Base-by-base conservation (phyloP, 371 early-diverging fungal genomes). In the Encephalitozoon intestinalis region DNA sequence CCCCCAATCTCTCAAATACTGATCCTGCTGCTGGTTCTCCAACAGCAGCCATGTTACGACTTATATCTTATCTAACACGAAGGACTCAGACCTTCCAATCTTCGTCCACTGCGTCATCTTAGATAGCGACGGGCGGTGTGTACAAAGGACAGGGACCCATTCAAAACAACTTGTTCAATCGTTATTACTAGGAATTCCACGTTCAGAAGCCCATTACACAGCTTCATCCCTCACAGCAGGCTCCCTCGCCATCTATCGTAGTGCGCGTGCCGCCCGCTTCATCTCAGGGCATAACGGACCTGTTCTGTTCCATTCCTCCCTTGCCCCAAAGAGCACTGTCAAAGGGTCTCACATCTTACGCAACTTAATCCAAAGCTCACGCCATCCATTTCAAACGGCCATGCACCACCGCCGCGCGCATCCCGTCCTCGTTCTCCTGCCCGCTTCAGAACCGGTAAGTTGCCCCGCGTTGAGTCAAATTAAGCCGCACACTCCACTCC, bases 31-130 rank as follows among this genome's bases (percentile, higher is more conserved):
- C 88, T 86, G 88, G 86, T 88, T 88, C 88, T 87, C 88, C 86
- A 86, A 88, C 88, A 83, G 88, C 85, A 84, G 88, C 88, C 88
- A 88, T 88, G 88, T 89, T 88, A 88, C 88, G 87, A 88, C 88
- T 88, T 88, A 86, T 88, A 88, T 87, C 88, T 87, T 87, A 88
- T 88, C 88, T 88, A 88, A 87, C 87, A 86, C 84, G 75, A 80
- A 86, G 84, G 86, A 87, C 87, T 87, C 84, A 87, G 81, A 30
- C n/a, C 58, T 26, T 41, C 15, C 12, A 11, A 37, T 53, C 63
- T 70, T 76, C 70, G 49, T 50, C 43, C 18, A 8, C 2, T 40
- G 21, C 21, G 39, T 25, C 76, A 76, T 76, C 76, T 76, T 52
- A 76, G 67, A 70, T 76, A 70, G 76, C 52, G 70, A 69, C 70